Conservation (phyloP, 2,329 filamentous ascomycete species). For the Penicillium sp. region DNA sequence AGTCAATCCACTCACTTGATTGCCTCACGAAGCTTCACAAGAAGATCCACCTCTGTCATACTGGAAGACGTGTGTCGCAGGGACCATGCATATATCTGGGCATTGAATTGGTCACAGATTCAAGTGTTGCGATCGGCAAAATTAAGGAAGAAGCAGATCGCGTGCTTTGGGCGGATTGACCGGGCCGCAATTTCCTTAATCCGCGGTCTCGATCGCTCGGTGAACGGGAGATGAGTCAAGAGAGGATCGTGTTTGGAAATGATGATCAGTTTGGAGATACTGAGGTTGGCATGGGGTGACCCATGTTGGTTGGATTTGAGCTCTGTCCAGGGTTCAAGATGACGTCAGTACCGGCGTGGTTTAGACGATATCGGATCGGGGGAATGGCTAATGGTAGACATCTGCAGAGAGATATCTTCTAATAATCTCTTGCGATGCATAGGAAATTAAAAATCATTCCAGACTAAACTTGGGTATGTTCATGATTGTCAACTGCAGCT, state of each 20-base stretch:
- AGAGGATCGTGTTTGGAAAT: neutral
- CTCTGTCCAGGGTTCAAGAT: too few species aligned
- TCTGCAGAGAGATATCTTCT: too few species aligned
- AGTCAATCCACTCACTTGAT: conserved; percentile 7
- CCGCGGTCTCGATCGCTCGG: neutral
- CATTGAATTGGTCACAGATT: neutral
- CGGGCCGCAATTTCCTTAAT: conserved; percentile 5
- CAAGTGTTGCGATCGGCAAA: neutral
- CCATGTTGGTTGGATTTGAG: too few species aligned
- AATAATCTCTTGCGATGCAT: too few species aligned
- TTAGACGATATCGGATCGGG: too few species aligned
- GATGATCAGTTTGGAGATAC: neutral
- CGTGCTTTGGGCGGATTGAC: neutral
- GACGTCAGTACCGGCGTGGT: too few species aligned
- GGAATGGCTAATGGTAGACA: too few species aligned
- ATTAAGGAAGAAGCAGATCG: neutral
- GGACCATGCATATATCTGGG: neutral
- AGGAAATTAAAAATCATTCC: too few species aligned
- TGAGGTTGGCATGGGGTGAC: too few species aligned
- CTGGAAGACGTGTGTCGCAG: neutral
- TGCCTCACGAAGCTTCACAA: conserved; percentile 6
- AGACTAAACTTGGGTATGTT: too few species aligned
- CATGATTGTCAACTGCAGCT: too few species aligned
- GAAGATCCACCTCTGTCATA: conserved; percentile 11
- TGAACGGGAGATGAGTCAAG: neutral